Base-by-base conservation (phyloP, 2,329 filamentous ascomycete species). In the Diaporthe destruens region DNA sequence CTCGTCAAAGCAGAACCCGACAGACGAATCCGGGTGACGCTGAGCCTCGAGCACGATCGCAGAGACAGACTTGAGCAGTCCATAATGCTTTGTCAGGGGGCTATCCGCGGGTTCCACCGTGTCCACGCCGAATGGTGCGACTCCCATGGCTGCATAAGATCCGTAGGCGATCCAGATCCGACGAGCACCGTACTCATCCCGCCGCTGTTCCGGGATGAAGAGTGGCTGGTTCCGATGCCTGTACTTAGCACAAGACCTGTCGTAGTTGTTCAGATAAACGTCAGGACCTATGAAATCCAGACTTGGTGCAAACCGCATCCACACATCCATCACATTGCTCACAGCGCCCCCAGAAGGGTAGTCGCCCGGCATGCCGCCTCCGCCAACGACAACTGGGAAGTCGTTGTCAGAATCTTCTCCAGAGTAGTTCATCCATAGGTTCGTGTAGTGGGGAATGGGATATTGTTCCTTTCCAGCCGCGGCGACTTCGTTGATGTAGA, bases 161-260 rank as follows among this genome's bases (percentile, higher is more conserved):
- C 61, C 61, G 20, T 66, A 53, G 8, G 85, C 81, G 0, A 81
- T 66, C 83, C 84, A 87, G 0, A 85, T 76, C 2, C 85, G 75
- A 7, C 84, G 77, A 0, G 83, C 81, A 7, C 85, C 85, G 36
- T 82, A 80, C 47, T 85, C 85, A 69, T 87, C 86, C 16, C 86
- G 81, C 6, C 85, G 80, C 75, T 88, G 86, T 78, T 88, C 86
- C 0, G 86, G 86, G 49, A 88, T 87, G 74, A 88, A 87, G 0
- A 88, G 80, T 0, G 85, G 81, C 74, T 87, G 84, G 14, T 78
- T 77, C 4, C 81, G 78, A 65, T 86, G 84, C 3, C 81, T 77
- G 72, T 87, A 88, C 34, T 84, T 81, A 14, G 75, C 76, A 71
- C 86, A 88, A 85, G 2, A 82, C 78, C 44, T 87, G 82, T 67